Base-by-base conservation (phyloP, 2,329 filamentous ascomycete genomes). In the Dactylellina sp. region DNA sequence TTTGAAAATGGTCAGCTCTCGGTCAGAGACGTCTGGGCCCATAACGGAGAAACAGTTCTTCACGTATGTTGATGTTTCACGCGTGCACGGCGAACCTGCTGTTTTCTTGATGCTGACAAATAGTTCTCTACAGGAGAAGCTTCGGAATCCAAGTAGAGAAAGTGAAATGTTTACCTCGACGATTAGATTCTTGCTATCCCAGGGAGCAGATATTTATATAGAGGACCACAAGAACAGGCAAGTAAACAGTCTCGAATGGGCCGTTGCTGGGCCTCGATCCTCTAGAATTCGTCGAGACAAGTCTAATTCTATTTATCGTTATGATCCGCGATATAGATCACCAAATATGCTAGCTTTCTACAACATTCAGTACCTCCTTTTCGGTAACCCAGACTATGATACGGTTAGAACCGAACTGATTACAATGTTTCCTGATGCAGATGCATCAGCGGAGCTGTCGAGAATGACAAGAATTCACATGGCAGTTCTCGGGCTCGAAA, bases 61-160 rank as follows among this genome's bases (percentile, higher is more conserved):
- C 55, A 60, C 37, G 55, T 60, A 47, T 37, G 50, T n/a, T n/a
- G 7, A 42, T 42, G 4, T 42, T 16, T 42, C 4, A 42, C 16
- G 14, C 39, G 6, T 7, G 7, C 39, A 4, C n/a, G 11, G 16
- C 5, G 14, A 12, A 42, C 39, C 16, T 16, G 39, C 39, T 7
- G 32, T 6, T 35, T 35, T 35, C 32, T 12, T 35, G 12, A 35
- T 35, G 32, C 32, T n/a, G n/a, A n/a, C n/a, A n/a, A n/a, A n/a
- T n/a, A n/a, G n/a, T n/a, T n/a, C n/a, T n/a, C n/a, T n/a, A n/a
- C n/a, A n/a, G n/a, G n/a, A n/a, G n/a, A n/a, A n/a, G n/a, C n/a
- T n/a, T n/a, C n/a, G n/a, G n/a, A n/a, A n/a, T n/a, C n/a, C n/a
- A n/a, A n/a, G n/a, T n/a, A n/a, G n/a, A n/a, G n/a, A n/a, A n/a